Conservation (phyloP, 2,329 filamentous ascomycete genomes). For the Blastomyces silverae region DNA sequence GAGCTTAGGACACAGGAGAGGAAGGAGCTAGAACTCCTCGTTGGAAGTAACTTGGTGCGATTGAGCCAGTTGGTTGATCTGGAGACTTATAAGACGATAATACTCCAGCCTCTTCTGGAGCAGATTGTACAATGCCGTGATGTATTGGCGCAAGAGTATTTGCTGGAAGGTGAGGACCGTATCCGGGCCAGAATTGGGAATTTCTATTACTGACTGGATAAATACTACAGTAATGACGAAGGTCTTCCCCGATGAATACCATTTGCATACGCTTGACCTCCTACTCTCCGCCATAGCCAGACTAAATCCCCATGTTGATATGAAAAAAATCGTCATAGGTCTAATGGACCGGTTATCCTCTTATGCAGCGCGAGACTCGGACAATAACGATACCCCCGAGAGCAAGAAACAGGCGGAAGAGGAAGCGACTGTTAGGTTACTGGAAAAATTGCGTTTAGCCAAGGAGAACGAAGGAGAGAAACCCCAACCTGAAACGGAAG, state of each 20-base stretch:
- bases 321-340: constrained; percentile 96
- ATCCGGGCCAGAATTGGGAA: constrained; percentile 11
- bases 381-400: constrained; percentile 61
- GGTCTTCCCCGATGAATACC: constrained; percentile 97
- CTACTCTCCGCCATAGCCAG: constrained; percentile 88
- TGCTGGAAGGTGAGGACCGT: constrained; percentile 61
- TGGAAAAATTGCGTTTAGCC: constrained; percentile 66
- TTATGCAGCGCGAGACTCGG: constrained; percentile 85
- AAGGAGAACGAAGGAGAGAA: constrained; percentile 31
- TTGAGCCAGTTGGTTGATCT: constrained; percentile 93
- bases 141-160: constrained; percentile 92
- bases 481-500: constrained; percentile 26
- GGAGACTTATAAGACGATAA: constrained; percentile 85
- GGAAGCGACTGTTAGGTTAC: constrained; percentile 68
- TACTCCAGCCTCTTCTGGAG: constrained; percentile 81
- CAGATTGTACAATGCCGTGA: constrained; percentile 98
- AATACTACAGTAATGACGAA: constrained; percentile 72
- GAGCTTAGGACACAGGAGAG: constrained; percentile 91
- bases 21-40: constrained; percentile 88
- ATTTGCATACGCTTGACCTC: constrained; percentile 92
- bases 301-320: constrained; percentile 91
- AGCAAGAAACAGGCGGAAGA: constrained; percentile 73
- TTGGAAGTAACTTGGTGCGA: constrained; percentile 92
- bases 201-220: constrained; percentile 25
- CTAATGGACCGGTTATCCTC: constrained; percentile 94